Evolutionary conservation across 2,329 filamentous ascomycete genomes (phyloP), one percentile per base, ranked within the genome.

Genomic region (Neurospora sp.): DNA sequence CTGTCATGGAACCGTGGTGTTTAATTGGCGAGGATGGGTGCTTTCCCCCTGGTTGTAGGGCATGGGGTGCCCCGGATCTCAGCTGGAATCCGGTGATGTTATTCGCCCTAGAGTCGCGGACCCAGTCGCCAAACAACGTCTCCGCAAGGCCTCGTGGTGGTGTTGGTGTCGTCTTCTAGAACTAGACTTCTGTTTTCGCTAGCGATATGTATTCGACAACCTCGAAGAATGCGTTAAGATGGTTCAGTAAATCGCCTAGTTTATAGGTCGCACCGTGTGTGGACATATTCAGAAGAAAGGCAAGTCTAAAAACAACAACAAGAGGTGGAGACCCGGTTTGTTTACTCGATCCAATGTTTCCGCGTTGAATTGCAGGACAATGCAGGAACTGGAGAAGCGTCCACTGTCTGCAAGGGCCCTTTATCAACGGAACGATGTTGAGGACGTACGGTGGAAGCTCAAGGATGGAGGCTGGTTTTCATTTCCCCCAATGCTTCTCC

Each of bases 1-100:
- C 57, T 71, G 69, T 76, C 72, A 76, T 75, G 74, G 71, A 74
- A 72, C 67, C 68, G 70, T 70, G 67, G 70, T 68, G 62, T 74
- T 67, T 73, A 66, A 76, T 76, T 76, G 74, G 75, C 67, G 72
- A 73, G 23, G 52, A 62, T 33, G 66, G 66, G 6, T 67, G 52
- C 52, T 28, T 62, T 62, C 23, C 15, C 46, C 52, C 12, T 33
- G 23, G 52, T 62, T 17, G 12, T 33, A 62, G 52, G 52, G 52
- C 52, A 62, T 62, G 52, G 52, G 15, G 52, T 62, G 52, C 52
- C 52, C 52, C 52, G 52, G 52, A 62, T 62, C 52, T 62, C 28
- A 62, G 52, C 52, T 36, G 52, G 52, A 62, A 62, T 62, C 52
- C 23, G 28, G 52, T 62, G 23, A 62, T 62, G 23, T 33, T 62